These are phyloP conservation scores for Avena atlantica DNA, from an alignment of 176 grass and related monocot species.

Conservation along the genomic window DNA sequence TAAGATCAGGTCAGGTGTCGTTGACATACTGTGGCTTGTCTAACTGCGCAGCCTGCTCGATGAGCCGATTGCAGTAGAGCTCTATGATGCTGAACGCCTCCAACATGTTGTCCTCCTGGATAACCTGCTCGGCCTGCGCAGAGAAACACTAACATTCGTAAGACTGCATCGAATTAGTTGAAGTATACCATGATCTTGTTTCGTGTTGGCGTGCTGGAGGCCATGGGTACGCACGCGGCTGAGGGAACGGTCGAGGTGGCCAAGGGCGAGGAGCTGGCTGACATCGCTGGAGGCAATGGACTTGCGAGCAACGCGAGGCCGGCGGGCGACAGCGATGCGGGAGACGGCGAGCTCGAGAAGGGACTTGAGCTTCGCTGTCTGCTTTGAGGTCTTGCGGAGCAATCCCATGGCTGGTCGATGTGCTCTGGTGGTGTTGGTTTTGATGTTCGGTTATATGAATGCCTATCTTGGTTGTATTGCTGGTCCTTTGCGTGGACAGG, in stretches of 20 bases:
- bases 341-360: constrained; percentile 39
- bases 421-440: constrained; percentile 2
- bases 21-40: constrained; percentile 38
- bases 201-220: background rate
- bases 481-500: constrained; percentile 35
- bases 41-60: constrained; percentile 22
- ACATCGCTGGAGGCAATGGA: constrained; percentile 44
- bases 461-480: background rate
- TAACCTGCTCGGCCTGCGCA: constrained; percentile 47
- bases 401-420: constrained; percentile 32
- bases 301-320: constrained; percentile 41
- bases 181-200: background rate
- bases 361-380: constrained; percentile 46
- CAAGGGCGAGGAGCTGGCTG: constrained; percentile 48
- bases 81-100: constrained; percentile 56
- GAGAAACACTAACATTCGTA: background rate
- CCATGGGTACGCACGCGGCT: constrained; percentile 13
- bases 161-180: background rate
- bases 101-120: constrained; percentile 55
- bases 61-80: constrained; percentile 53
- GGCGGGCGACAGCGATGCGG: constrained; percentile 30
- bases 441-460: background rate
- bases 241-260: constrained; percentile 50
- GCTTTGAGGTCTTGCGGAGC: constrained; percentile 47
- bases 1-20: background rate